Percentiles rank a stretch among this genome's conserved stretches.
phyloP scores from a whole-genome alignment of 2,329 filamentous ascomycete genomes.

The Nemania sp. region DNA sequence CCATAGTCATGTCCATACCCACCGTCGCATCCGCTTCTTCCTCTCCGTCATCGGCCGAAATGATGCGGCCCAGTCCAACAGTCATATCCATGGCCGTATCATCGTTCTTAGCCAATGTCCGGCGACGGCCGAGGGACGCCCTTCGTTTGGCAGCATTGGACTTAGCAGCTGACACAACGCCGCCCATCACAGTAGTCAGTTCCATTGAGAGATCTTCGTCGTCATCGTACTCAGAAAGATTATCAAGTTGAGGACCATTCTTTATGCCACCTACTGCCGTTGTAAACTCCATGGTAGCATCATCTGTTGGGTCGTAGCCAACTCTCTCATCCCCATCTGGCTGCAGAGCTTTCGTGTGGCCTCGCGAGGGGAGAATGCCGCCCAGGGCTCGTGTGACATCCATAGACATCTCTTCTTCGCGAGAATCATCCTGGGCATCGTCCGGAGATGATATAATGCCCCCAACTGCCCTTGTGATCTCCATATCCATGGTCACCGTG shows the following conservation, averaged over 20 bases:
- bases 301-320: conserved; percentile 51
- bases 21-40: conserved; percentile 48
- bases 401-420: conserved; percentile 82
- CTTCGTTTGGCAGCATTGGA: conserved; percentile 35
- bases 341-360: conserved; percentile 31
- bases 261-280: conserved; percentile 74
- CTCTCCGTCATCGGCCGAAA: conserved; percentile 44
- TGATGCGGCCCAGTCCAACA: conserved; percentile 57
- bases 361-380: conserved; percentile 65
- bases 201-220: conserved; percentile 81
- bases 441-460: conserved; percentile 49
- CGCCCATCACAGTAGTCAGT: conserved; percentile 67
- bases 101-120: conserved; percentile 44
- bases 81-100: conserved; percentile 69
- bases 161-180: conserved; percentile 48
- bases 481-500: conserved; percentile 57
- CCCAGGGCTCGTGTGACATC: conserved; percentile 86
- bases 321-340: conserved; percentile 34
- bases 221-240: conserved; percentile 45
- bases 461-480: conserved; percentile 59
- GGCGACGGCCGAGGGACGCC: conserved; percentile 31
- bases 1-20: conserved; percentile 70
- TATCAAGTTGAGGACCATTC: conserved; percentile 36
- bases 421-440: conserved; percentile 48
- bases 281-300: conserved; percentile 85